Evolutionary conservation across 78 protist species (phyloP).

Genomic region (Guillardia theta): DNA sequence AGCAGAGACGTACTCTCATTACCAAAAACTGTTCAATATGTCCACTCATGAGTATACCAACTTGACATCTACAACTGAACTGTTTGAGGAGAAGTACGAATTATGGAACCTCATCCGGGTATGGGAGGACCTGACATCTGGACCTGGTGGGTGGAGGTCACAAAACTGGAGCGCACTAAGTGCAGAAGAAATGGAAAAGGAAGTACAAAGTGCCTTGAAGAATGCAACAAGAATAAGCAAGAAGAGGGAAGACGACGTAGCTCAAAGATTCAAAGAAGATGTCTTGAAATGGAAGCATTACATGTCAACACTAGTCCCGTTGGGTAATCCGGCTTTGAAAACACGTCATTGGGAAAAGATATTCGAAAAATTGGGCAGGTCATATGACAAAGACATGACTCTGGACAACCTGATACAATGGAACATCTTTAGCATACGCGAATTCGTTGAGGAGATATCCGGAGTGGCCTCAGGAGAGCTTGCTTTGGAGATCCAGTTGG

Average conservation of each 20-base stretch:
- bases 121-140: not conserved
- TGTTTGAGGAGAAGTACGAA: not conserved
- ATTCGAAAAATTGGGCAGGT: constrained; percentile 31
- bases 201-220: not conserved
- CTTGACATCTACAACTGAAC: not conserved
- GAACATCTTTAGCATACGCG: not conserved
- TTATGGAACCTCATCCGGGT: not conserved
- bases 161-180: not conserved
- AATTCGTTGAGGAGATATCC: constrained; percentile 49
- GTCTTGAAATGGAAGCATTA: not conserved
- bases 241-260: constrained; percentile 41
- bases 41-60: constrained; percentile 11
- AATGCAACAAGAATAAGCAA: not conserved
- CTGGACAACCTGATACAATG: constrained; percentile 39
- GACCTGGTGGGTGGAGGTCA: not conserved
- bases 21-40: constrained; percentile 14
- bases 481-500: constrained; percentile 50
- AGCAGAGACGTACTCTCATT: not conserved
- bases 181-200: constrained; percentile 13
- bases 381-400: constrained; percentile 43
- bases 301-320: not conserved
- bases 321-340: constrained; percentile 39
- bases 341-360: constrained; percentile 44
- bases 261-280: not conserved
- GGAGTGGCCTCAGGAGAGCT: constrained; percentile 68